Percentiles rank a stretch among this genome's conserved stretches.
Conservation (phyloP, 2,329 filamentous ascomycete species). For the Arachnomyces sp. region DNA sequence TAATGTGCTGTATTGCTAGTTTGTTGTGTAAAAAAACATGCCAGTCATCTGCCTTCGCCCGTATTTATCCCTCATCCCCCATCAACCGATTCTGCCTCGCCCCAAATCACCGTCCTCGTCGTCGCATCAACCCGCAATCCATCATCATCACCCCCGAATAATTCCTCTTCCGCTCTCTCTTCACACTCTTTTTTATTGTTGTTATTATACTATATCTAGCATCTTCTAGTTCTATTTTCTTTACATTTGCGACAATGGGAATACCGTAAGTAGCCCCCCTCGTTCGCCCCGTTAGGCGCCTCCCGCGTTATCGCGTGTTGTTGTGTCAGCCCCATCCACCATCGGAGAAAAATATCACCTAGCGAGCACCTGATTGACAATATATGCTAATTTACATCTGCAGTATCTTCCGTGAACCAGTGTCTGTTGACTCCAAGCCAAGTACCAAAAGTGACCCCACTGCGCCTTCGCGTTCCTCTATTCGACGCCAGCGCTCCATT, state of each 20-base stretch:
- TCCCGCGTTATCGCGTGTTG: conserved; percentile 5
- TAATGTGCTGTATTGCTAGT: no score
- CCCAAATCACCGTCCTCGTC: conserved; percentile 10
- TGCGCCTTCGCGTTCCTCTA: conserved; percentile 48
- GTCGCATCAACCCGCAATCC: conserved; percentile 1
- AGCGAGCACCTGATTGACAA: conserved; percentile 3
- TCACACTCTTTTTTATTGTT: conserved; percentile 9
- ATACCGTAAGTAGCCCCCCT: conserved; percentile 33
- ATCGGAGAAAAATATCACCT: conserved; percentile 1
- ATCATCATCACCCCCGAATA: conserved; percentile 7
- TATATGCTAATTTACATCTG: conserved; percentile 15
- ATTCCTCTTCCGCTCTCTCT: conserved; percentile 10
- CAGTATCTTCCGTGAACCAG: conserved; percentile 51
- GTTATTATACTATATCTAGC: background rate
- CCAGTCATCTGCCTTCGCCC: no score
- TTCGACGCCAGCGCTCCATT: conserved; percentile 45
- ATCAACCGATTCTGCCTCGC: conserved; percentile 16
- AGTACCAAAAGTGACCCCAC: conserved; percentile 46
- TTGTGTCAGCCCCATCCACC: conserved; percentile 1
- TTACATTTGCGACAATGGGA: conserved; percentile 26
- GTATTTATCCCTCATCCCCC: conserved; percentile 5
- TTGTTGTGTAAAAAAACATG: no score
- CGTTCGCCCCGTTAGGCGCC: background rate
- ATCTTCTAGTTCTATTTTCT: background rate
- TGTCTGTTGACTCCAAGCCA: conserved; percentile 38